Evolutionary conservation across 768 basidiomycete genomes (phyloP).

Genomic region (Gymnopilus junonius): DNA sequence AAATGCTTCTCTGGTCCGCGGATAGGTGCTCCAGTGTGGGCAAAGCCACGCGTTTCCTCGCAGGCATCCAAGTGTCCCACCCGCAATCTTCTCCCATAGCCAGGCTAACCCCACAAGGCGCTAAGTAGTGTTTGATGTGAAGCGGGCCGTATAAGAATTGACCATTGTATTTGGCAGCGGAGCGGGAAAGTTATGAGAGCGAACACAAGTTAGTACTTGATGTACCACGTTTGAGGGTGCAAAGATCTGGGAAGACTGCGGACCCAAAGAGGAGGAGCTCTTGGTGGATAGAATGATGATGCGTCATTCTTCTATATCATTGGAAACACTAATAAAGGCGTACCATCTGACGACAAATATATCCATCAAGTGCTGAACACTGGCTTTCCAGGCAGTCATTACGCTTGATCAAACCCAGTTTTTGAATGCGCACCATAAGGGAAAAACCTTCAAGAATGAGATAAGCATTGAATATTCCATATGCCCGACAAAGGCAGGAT

Average conservation of each 20-base stretch:
- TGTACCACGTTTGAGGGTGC: not conserved
- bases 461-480: not conserved
- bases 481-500: not conserved
- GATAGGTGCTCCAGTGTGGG: not conserved
- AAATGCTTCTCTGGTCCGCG: not conserved
- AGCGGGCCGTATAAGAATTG: not conserved
- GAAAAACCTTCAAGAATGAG: not conserved
- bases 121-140: not conserved
- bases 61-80: not conserved
- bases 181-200: not conserved
- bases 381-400: not conserved
- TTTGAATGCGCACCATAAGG: not conserved
- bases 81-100: not conserved
- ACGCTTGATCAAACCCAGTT: too few species aligned
- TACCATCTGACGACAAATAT: not conserved
- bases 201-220: not conserved
- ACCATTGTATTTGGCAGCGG: not conserved
- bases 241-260: not conserved
- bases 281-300: not conserved
- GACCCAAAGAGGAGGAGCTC: not conserved
- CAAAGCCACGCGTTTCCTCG: not conserved
- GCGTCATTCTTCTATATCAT: not conserved
- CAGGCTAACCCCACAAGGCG: not conserved
- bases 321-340: not conserved
- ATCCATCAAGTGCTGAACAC: not conserved